Evolutionary conservation across 2,329 filamentous ascomycete genomes (phyloP).

Genomic region (Sporothrix phasma): DNA sequence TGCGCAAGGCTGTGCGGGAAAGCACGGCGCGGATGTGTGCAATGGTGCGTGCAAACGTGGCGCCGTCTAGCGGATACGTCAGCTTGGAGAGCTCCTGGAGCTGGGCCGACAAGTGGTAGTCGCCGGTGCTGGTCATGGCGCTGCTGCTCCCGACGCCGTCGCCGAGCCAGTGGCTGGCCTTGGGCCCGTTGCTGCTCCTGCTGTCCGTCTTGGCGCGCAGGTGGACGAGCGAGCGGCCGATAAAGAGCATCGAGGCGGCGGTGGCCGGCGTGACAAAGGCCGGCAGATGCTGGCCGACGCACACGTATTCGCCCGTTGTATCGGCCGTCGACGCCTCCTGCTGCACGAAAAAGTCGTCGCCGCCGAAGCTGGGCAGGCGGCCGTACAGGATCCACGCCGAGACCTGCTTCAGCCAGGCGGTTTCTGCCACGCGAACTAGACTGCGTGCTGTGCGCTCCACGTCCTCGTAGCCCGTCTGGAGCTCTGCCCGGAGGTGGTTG

Average conservation of each 20-base stretch:
- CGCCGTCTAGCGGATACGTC: conserved; percentile 61
- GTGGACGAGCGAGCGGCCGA: conserved; percentile 81
- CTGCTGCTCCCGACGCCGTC: conserved; percentile 29
- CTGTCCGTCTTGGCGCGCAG: conserved; percentile 35
- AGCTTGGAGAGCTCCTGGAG: conserved; percentile 59
- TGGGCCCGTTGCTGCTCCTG: conserved; percentile 4
- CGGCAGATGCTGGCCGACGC: conserved; percentile 55
- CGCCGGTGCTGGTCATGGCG: conserved; percentile 28
- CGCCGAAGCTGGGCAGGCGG: conserved; percentile 64
- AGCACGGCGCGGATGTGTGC: conserved; percentile 69
- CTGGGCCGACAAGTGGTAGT: conserved; percentile 48
- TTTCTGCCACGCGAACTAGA: conserved; percentile 70
- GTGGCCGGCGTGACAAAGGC: conserved; percentile 67
- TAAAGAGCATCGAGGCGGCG: conserved; percentile 77
- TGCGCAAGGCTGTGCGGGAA: conserved; percentile 73
- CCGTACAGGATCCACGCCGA: conserved; percentile 89
- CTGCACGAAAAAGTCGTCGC: conserved; percentile 78
- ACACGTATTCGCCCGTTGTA: conserved; percentile 43
- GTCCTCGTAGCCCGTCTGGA: conserved; percentile 81
- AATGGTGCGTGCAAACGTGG: conserved; percentile 61
- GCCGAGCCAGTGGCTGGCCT: conserved; percentile 14
- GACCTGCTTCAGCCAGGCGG: conserved; percentile 82
- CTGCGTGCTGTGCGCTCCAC: conserved; percentile 67
- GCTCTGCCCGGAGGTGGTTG: conserved; percentile 61
- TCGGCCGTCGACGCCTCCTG: conserved; percentile 30